These are phyloP conservation scores for Nemania sp. DNA, from an alignment of 2,329 filamentous ascomycete genomes.

Conservation along the genomic window DNA sequence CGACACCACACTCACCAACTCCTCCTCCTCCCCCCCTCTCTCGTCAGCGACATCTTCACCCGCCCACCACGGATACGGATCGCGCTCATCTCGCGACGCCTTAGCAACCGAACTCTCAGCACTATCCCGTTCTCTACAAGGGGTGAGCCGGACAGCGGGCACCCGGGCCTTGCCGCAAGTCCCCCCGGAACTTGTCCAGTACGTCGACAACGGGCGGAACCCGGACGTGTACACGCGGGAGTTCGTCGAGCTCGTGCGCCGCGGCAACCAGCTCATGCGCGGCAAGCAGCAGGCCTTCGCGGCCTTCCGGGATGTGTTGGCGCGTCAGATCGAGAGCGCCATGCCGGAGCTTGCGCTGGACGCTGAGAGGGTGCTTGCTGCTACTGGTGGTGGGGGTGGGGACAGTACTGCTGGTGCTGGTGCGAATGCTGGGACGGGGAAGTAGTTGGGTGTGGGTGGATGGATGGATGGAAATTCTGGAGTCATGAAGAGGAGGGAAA, in stretches of 20 bases:
- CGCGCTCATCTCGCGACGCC: slow-evolving; percentile 56
- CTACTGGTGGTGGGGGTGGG: slow-evolving; percentile 41
- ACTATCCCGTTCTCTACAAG: slow-evolving; percentile 45
- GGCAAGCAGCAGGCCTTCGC: slow-evolving; percentile 66
- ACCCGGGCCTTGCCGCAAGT: slow-evolving; percentile 53
- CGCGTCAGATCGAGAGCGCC: slow-evolving; percentile 58
- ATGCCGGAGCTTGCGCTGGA: slow-evolving; percentile 63
- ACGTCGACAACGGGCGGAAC: slow-evolving; percentile 72
- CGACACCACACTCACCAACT: slow-evolving; percentile 42
- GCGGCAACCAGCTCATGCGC: slow-evolving; percentile 67
- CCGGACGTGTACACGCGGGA: slow-evolving; percentile 75
- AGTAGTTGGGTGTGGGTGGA: not conserved
- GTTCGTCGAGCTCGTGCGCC: slow-evolving; percentile 69
- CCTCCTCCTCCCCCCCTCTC: slow-evolving; percentile 1
- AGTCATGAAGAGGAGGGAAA: slow-evolving; percentile 4
- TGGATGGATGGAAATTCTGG: not conserved
- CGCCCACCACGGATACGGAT: not conserved
- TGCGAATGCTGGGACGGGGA: not conserved
- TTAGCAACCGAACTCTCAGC: slow-evolving; percentile 56
- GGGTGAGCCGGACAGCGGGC: slow-evolving; percentile 47
- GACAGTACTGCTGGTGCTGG: not conserved
- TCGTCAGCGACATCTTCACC: not conserved
- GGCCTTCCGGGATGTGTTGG: slow-evolving; percentile 64
- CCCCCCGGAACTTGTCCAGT: slow-evolving; percentile 66
- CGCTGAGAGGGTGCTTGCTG: slow-evolving; percentile 53